phyloP scores from a whole-genome alignment of 441 rosid genomes.

The Aquilaria agallochum region DNA sequence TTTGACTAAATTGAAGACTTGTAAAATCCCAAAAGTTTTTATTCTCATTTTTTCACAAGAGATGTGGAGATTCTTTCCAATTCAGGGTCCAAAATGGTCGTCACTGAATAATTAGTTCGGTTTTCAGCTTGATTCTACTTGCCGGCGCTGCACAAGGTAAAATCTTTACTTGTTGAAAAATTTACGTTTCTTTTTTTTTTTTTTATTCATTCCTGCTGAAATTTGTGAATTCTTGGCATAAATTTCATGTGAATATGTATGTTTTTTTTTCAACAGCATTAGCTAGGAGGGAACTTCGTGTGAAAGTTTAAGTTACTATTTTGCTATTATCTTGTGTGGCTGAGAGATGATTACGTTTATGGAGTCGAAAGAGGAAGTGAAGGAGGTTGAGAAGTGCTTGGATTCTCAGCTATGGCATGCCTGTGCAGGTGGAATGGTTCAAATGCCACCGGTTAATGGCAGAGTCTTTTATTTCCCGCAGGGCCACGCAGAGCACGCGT shows the following conservation, averaged over 20 bases:
- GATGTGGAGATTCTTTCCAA: constrained; percentile 18
- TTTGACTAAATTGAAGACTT: constrained; percentile 3
- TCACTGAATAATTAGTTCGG: constrained; percentile 6
- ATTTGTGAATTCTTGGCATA: not conserved
- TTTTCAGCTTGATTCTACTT: constrained; percentile 8
- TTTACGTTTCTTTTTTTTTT: not conserved
- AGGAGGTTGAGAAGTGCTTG: constrained; percentile 34
- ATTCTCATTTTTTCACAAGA: not conserved
- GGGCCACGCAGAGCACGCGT: constrained; percentile 47
- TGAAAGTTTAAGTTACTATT: not conserved
- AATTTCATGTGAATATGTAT: not conserved
- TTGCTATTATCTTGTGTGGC: constrained; percentile 1
- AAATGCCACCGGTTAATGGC: constrained; percentile 38
- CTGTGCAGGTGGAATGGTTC: constrained; percentile 51
- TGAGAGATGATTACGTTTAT: constrained; percentile 43
- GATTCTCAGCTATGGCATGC: constrained; percentile 62
- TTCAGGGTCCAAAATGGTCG: constrained; percentile 9
- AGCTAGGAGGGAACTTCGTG: constrained; percentile 8
- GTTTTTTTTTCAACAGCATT: constrained; percentile 13
- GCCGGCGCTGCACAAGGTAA: constrained; percentile 17
- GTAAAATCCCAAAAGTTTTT: constrained; percentile 12
- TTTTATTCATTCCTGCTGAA: not conserved
- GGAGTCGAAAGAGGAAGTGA: constrained; percentile 39
- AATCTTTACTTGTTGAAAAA: not conserved
- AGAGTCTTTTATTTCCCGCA: constrained; percentile 46